phyloP scores from a whole-genome alignment of 2,329 filamentous ascomycete genomes.

The Penicillium occitanis region DNA sequence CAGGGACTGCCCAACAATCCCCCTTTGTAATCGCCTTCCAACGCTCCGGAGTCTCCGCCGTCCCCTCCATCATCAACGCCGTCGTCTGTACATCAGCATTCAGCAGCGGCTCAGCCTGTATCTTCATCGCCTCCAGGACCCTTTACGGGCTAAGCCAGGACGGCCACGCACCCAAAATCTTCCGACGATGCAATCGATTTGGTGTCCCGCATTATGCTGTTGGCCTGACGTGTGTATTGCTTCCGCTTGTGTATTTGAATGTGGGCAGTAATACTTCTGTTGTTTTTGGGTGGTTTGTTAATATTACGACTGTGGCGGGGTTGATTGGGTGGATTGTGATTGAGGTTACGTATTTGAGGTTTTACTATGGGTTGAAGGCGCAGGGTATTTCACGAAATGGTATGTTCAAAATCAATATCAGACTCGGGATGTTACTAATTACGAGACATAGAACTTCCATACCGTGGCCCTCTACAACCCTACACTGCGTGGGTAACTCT shows the following conservation, averaged over 20 bases:
- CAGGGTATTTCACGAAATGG: constrained; percentile 56
- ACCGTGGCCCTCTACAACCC: constrained; percentile 60
- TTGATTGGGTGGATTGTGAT: constrained; percentile 64
- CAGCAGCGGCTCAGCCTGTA: constrained; percentile 73
- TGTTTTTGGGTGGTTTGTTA: constrained; percentile 72
- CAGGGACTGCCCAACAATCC: constrained; percentile 15
- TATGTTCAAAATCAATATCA: not conserved
- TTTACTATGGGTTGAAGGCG: constrained; percentile 59
- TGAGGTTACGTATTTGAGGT: constrained; percentile 40
- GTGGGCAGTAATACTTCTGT: constrained; percentile 56
- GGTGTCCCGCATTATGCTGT: constrained; percentile 66
- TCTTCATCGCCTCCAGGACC: constrained; percentile 70
- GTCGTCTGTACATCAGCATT: constrained; percentile 75
- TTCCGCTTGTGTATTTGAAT: constrained; percentile 69
- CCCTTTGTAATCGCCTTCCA: constrained; percentile 47
- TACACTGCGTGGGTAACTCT: constrained; percentile 65
- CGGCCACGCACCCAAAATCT: constrained; percentile 60
- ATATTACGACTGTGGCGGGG: constrained; percentile 67
- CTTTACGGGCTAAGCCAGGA: constrained; percentile 65
- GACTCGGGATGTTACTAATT: too few species aligned
- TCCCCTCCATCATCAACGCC: constrained; percentile 72
- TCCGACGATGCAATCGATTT: constrained; percentile 60
- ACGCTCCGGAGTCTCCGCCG: constrained; percentile 60
- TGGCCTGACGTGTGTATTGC: constrained; percentile 55
- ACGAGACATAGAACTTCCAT: constrained; percentile 48